Evolutionary conservation across 305 asterid species (phyloP), one percentile per base, ranked within the genome.

Genomic region (Lippia alba): DNA sequence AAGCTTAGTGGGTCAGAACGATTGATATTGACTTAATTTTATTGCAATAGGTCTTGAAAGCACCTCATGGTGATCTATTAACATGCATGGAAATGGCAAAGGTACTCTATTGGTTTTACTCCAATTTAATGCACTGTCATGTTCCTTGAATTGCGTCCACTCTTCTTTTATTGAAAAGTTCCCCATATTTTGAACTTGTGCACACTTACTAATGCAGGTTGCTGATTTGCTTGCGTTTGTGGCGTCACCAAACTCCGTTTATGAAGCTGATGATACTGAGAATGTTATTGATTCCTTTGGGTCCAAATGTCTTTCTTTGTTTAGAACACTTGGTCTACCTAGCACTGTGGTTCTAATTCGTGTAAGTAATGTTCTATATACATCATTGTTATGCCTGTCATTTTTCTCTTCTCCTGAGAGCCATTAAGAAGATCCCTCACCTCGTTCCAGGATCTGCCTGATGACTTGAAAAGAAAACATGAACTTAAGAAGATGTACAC

Each of bases 161-260:
- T 67, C 36, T 44, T 44, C 12, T 44, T 11, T 11, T 60, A 16
- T 66, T 61, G 69, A 63, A 53, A 55, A 36, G 20, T 56, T 51
- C 61, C 56, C 7, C 34, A 18, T 51, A 9, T 74, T 17, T 20
- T 68, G 19, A 56, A 6, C 54, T 44, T 36, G 20, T 60, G 71
- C 66, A 39, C 12, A 44, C 53, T 17, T 71, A 44, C 58, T 39
- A 32, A 60, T 78, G 56, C 72, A 94, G 99, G 91, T 90, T 77
- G 97, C 99, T 79, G 99, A 94, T 89, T 86, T 91, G 80, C 85
- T 94, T 83, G 97, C 92, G 69, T 94, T 94, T 83, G 97, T 94
- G 74, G 94, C 96, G 80, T 91, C 98, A 74, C 80, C 94, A 3
- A 81, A 78, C 74, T 79, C 87, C 73, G 54, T 74, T 16, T 53